Base-by-base conservation (phyloP, 345 rosid genomes). In the Citrus cavaleriei region DNA sequence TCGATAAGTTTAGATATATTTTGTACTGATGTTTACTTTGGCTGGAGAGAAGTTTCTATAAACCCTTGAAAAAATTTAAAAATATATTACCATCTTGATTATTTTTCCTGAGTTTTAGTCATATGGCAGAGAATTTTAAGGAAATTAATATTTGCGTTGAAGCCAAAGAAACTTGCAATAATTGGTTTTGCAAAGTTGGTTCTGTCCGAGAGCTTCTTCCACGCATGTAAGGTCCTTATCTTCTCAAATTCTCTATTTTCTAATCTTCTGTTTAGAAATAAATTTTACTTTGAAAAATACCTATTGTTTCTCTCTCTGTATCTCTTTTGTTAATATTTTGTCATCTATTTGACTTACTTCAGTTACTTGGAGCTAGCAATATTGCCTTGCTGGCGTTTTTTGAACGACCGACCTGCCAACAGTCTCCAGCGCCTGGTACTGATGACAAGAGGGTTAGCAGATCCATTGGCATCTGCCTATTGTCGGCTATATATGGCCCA, bases 131-230 rank as follows among this genome's bases (percentile, higher is more conserved):
- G 78, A 87, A 85, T 81, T 93, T 92, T 72, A 85, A 79, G 82
- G 95, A 92, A 75, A 87, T 77, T 83, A 89, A 89, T 84, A 84
- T 92, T 35, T 82, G 89, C 77, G 63, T 78, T 24, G 95, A 90
- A 85, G 98, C 98, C 59, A 95, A 89, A 88, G 98, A 92, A 88
- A 93, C 95, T 63, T 95, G 95, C 89, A 73, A 92, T 81, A 95
- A 95, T 85, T 95, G 98, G 98, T 92, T 93, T 83, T 87, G 84
- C 89, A 95, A 95, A 89, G 89, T 93, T 74, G 91, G 97, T 79
- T 89, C 97, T 28, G 85, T 93, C 65, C 86, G 80, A 79, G 98
- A 95, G 83, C 97, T 95, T 84, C 98, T 93, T 82, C 97, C 95
- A 68, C 94, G 97, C 89, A 89, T 95, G 98, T 95, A 84, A 86